A percentile compares a stretch with the other conserved stretches of the same genome.
These are phyloP conservation scores for Rhizophora mangle DNA, from an alignment of 345 rosid genomes.

Conservation along the genomic window DNA sequence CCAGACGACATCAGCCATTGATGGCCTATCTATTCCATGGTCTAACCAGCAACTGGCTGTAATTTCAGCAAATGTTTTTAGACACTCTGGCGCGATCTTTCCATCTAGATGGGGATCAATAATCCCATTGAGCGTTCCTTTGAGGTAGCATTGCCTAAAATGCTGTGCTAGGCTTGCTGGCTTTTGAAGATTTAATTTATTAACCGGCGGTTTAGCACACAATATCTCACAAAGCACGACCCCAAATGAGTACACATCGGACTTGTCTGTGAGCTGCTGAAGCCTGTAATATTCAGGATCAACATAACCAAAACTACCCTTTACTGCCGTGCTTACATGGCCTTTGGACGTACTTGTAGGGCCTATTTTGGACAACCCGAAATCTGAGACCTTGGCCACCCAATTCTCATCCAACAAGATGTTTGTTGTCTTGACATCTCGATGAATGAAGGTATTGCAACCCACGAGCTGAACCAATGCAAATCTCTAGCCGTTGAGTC, in stretches of 20 bases:
- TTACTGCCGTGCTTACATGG: conserved; percentile 30
- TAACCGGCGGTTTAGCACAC: conserved; percentile 19
- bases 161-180: conserved; percentile 15
- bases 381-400: conserved; percentile 36
- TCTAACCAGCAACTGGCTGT: conserved; percentile 19
- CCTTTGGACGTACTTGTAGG: conserved; percentile 5
- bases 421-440: too few relatives aligned
- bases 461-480: conserved; percentile 38
- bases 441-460: conserved; percentile 1
- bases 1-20: conserved; percentile 27
- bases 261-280: conserved; percentile 33
- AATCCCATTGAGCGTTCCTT: conserved; percentile 18
- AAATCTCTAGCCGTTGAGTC: conserved; percentile 35
- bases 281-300: conserved; percentile 30
- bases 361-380: conserved; percentile 29
- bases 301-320: conserved; percentile 30
- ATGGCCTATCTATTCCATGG: conserved; percentile 18
- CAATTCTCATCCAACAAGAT: conserved; percentile 39
- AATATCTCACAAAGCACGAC: conserved; percentile 28
- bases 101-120: conserved; percentile 18
- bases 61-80: conserved; percentile 20
- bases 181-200: neutral
- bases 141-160: conserved; percentile 9
- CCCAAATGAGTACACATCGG: conserved; percentile 36
- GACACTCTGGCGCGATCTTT: conserved; percentile 4